Evolutionary conservation across 1,284 basidiomycete species (phyloP).

Genomic region (Microbotryum silenes-acaulis): DNA sequence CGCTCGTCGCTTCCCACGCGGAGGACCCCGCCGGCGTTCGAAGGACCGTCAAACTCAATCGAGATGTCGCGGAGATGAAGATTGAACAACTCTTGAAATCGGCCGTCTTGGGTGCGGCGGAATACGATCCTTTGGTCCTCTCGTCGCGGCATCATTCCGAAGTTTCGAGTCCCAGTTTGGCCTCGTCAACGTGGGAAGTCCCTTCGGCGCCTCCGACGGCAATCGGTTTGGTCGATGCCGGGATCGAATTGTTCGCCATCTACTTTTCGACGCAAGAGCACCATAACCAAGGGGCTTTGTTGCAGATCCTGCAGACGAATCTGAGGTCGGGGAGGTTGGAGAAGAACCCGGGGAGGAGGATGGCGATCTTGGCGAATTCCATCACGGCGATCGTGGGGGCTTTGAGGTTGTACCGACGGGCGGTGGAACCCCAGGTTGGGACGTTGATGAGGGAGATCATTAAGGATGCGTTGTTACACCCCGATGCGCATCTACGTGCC

Average conservation of each 20-base stretch:
- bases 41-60: conserved; percentile 49
- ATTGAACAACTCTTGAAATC: conserved; percentile 67
- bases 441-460: conserved; percentile 28
- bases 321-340: conserved; percentile 72
- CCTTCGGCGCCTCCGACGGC: conserved; percentile 53
- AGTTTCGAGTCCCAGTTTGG: not conserved
- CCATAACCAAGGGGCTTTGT: conserved; percentile 58
- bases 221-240: conserved; percentile 80
- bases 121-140: conserved; percentile 60
- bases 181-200: not conserved
- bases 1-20: conserved; percentile 27
- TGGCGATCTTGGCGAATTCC: conserved; percentile 76
- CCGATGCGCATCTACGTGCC: conserved; percentile 66
- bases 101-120: conserved; percentile 74
- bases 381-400: conserved; percentile 71
- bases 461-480: conserved; percentile 72
- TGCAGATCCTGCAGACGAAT: conserved; percentile 51
- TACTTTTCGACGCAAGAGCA: conserved; percentile 68
- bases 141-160: conserved; percentile 12
- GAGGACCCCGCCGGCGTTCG: conserved; percentile 2
- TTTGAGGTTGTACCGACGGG: conserved; percentile 45
- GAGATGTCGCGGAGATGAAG: conserved; percentile 66
- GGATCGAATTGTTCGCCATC: conserved; percentile 76
- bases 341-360: conserved; percentile 77
- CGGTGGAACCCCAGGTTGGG: conserved; percentile 27